These are phyloP conservation scores for Glycyrrhiza uralensis DNA, from an alignment of 306 rosid genomes.

Conservation along the genomic window DNA sequence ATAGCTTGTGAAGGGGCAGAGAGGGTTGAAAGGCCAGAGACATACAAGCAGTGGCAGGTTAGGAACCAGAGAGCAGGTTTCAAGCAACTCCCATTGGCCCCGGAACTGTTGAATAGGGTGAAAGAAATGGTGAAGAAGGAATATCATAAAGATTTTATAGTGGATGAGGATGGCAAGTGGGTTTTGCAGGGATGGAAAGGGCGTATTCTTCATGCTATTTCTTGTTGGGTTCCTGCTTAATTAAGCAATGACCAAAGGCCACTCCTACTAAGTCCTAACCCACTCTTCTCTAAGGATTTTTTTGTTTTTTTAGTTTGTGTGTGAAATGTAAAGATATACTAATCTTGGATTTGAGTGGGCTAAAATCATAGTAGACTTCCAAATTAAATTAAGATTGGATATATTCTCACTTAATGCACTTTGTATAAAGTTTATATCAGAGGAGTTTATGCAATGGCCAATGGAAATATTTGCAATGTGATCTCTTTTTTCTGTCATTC, in stretches of 20 bases:
- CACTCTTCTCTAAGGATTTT: not conserved
- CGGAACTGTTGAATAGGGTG: constrained; percentile 45
- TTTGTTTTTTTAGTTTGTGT: not conserved
- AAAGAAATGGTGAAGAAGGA: constrained; percentile 54
- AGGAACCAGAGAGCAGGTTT: constrained; percentile 76
- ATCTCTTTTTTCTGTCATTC: not conserved
- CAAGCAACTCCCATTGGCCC: constrained; percentile 54
- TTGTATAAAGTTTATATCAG: not conserved
- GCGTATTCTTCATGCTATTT: constrained; percentile 48
- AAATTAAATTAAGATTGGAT: not conserved
- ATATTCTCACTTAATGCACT: not conserved
- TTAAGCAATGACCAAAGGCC: constrained; percentile 11
- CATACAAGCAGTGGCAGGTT: constrained; percentile 80
- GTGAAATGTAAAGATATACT: constrained; percentile 6
- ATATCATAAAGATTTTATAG: constrained; percentile 60
- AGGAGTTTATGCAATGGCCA: not conserved
- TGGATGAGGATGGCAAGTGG: constrained; percentile 67
- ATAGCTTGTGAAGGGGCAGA: constrained; percentile 77
- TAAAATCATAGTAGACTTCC: not conserved
- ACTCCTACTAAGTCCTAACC: not conserved
- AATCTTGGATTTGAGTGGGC: not conserved
- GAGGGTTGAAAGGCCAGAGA: constrained; percentile 83
- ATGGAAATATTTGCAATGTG: not conserved
- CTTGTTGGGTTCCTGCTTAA: constrained; percentile 69
- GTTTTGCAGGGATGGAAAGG: constrained; percentile 90